Base-by-base conservation (phyloP, 2,329 filamentous ascomycete genomes). In the Talaromyces sp. region DNA sequence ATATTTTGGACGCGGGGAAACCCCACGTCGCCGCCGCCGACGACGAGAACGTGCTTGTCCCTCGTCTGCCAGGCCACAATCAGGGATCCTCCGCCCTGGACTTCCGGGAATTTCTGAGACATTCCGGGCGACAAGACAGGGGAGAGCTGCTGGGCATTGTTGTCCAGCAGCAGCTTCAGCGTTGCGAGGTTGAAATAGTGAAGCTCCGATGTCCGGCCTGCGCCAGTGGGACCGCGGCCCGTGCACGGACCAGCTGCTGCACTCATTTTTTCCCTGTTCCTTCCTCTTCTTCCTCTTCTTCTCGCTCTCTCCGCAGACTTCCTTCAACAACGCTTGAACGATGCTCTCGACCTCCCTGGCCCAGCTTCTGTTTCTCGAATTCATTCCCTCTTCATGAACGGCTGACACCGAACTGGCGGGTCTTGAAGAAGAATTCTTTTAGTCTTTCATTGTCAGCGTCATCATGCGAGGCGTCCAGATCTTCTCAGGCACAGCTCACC, bases 11-110 rank as follows among this genome's bases (percentile, higher is more conserved):
- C 51, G 54, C 22, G 47, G 60, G 53, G 54, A 53, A 59, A 30
- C 60, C 85, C 68, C 80, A 96, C 93, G 84, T 98, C 93, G 75
- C 95, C 95, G 69, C 95, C 95, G 66, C 95, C 95, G 8, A 99
- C 86, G 4, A 99, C 90, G n/a, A 99, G 80, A 17, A 98, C 89
- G 66, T 87, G 86, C 77, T 96, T 97, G 75, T 88, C 88, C 72
- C 87, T 89, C 70, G 96, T 88, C 79, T 98, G 95, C 93, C 93
- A 99, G 72, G 95, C 95, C 58, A 99, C 81, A 65, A 99, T 95
- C 66, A 99, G 80, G 64, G 93, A 98, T 62, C 93, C 95, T 57
- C 93, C 93, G 61, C 92, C 91, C 77, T 97, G 88, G 30, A 98
- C 85, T 65, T 89, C 82, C 61, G 93, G 92, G 72, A 90, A 97